Conservation (phyloP, 106 monocot species). For the Dioscorea alata region DNA sequence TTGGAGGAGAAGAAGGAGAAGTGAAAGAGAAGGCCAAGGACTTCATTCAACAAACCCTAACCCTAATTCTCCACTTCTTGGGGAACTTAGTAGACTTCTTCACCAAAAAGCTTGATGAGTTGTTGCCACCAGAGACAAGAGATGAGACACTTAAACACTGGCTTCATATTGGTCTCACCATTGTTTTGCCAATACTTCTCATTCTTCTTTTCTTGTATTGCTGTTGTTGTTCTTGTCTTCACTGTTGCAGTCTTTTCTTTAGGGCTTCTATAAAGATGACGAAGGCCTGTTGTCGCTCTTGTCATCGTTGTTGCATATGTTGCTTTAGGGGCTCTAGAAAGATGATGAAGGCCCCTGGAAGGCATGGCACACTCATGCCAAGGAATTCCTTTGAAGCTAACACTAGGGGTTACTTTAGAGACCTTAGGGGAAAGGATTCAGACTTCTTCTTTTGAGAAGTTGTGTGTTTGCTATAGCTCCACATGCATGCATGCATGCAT, state of each 20-base stretch:
- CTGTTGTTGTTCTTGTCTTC: background rate
- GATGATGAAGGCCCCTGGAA: constrained; percentile 6
- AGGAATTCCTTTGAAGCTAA: background rate
- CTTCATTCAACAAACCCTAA: background rate
- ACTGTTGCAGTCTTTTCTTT: background rate
- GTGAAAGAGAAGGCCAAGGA: background rate
- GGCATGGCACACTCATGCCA: background rate
- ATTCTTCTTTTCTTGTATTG: background rate
- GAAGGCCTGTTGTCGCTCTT: too few species aligned
- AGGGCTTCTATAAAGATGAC: background rate
- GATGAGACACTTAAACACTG: background rate
- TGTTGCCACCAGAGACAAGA: constrained; percentile 1
- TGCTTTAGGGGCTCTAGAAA: too few species aligned
- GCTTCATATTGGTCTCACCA: background rate
- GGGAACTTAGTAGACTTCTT: background rate
- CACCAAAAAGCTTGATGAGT: background rate
- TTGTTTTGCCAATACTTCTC: background rate
- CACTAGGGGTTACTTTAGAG: background rate
- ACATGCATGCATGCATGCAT: too few species aligned
- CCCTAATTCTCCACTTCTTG: background rate
- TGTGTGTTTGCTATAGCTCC: too few species aligned
- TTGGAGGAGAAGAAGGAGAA: background rate
- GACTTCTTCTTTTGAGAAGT: background rate
- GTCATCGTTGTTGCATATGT: too few species aligned
- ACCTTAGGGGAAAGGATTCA: background rate